Evolutionary conservation across 495 filamentous ascomycete genomes (phyloP).

Genomic region (Xylaria grammica): DNA sequence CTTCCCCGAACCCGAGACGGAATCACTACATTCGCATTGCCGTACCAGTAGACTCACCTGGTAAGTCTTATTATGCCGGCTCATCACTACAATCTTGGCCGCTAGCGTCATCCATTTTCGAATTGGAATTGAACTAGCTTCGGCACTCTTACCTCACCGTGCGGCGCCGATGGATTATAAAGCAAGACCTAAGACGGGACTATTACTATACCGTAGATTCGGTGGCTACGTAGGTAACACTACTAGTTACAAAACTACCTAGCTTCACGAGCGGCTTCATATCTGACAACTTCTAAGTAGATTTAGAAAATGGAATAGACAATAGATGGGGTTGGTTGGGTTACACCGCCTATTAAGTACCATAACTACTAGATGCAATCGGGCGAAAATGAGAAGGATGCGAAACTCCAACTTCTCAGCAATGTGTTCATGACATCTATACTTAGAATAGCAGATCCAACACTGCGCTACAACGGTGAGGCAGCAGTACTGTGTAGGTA

Average conservation of each 20-base stretch:
- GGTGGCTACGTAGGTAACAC: neutral
- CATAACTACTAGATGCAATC: neutral
- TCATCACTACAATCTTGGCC: no score
- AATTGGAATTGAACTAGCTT: constrained; percentile 3
- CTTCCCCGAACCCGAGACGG: neutral
- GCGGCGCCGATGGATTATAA: no score
- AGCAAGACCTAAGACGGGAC: no score
- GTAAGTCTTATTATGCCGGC: no score
- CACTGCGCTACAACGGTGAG: neutral
- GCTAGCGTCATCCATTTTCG: constrained; percentile 1
- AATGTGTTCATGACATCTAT: neutral
- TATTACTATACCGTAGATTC: no score
- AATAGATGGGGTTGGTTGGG: constrained; percentile 1
- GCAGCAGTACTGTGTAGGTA: no score
- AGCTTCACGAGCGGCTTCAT: no score
- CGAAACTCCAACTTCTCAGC: neutral
- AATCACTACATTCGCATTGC: no score
- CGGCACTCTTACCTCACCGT: no score
- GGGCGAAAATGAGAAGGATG: neutral
- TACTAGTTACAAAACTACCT: neutral
- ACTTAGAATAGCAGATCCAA: neutral
- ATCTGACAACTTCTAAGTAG: no score
- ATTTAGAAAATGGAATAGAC: no score
- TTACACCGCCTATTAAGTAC: neutral
- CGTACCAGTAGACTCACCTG: no score